Percentiles rank a stretch among this genome's conserved stretches.
phyloP scores from a whole-genome alignment of 2,329 filamentous ascomycete genomes.

The Alternaria sp. region DNA sequence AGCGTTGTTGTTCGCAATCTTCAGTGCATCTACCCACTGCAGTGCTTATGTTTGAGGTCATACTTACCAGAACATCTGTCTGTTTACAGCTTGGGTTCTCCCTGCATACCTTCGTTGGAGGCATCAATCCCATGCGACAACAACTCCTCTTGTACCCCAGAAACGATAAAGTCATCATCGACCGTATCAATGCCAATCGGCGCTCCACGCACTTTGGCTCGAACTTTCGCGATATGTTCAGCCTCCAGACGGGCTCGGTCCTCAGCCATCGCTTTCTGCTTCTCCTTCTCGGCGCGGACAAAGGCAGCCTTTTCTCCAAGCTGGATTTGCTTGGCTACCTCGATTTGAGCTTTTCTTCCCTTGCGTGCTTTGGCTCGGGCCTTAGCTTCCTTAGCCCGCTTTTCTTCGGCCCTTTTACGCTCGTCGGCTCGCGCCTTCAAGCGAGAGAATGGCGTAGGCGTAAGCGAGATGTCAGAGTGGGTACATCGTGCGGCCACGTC shows the following conservation, averaged over 20 bases:
- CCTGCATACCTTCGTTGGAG: neutral
- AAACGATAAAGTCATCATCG: constrained; percentile 3
- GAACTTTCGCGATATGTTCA: constrained; percentile 23
- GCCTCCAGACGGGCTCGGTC: constrained; percentile 10
- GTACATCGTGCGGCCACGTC: neutral
- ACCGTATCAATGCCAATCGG: neutral
- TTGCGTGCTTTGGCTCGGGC: constrained; percentile 8
- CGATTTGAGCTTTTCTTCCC: constrained; percentile 16
- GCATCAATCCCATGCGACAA: neutral
- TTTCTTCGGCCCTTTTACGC: constrained; percentile 8
- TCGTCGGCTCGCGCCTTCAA: neutral
- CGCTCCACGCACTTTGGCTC: constrained; percentile 24
- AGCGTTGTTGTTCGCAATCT: neutral
- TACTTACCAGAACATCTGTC: constrained; percentile 16
- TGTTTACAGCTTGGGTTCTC: neutral
- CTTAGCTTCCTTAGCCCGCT: constrained; percentile 3
- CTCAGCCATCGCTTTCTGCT: constrained; percentile 7
- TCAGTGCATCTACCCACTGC: constrained; percentile 18
- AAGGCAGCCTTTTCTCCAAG: constrained; percentile 22
- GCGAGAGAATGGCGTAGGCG: neutral
- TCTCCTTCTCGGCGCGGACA: constrained; percentile 21
- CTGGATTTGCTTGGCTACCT: constrained; percentile 18
- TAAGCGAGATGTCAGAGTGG: neutral
- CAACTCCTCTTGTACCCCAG: neutral
- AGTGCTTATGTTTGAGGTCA: constrained; percentile 4